phyloP scores from a whole-genome alignment of 805 yeast genomes.

The Candida patagonica region DNA sequence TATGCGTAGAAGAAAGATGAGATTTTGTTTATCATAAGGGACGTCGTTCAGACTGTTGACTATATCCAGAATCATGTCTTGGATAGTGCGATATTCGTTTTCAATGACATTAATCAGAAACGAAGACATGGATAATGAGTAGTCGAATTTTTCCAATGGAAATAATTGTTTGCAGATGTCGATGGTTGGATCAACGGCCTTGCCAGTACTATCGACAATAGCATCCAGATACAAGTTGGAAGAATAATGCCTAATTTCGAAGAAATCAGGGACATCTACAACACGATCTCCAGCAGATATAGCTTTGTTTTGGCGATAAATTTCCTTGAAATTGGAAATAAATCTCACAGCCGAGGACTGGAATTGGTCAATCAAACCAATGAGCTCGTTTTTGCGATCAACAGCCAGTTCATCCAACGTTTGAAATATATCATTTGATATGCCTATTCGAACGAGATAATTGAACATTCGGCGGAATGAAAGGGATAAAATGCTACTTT shows the following conservation, averaged over 20 bases:
- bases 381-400: background rate
- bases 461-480: slow-evolving; percentile 15
- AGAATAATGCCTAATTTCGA: background rate
- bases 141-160: slow-evolving; percentile 15
- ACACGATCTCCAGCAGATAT: background rate
- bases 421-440: slow-evolving; percentile 11
- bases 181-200: background rate
- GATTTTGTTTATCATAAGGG: slow-evolving; percentile 12
- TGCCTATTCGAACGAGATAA: slow-evolving; percentile 13
- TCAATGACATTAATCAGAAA: slow-evolving; percentile 13
- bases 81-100: slow-evolving; percentile 6
- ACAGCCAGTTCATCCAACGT: background rate
- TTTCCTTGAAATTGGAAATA: slow-evolving; percentile 1
- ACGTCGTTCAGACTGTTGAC: background rate
- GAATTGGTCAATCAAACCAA: background rate
- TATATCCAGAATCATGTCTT: background rate
- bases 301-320: background rate
- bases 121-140: slow-evolving; percentile 9
- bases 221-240: background rate
- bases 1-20: slow-evolving; percentile 11
- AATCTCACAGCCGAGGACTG: background rate
- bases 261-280: background rate
- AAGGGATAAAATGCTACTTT: slow-evolving; percentile 11
- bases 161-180: slow-evolving; percentile 3
- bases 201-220: background rate